phyloP scores from a whole-genome alignment of 1,284 basidiomycete species.

The Irpex rosettiformis region DNA sequence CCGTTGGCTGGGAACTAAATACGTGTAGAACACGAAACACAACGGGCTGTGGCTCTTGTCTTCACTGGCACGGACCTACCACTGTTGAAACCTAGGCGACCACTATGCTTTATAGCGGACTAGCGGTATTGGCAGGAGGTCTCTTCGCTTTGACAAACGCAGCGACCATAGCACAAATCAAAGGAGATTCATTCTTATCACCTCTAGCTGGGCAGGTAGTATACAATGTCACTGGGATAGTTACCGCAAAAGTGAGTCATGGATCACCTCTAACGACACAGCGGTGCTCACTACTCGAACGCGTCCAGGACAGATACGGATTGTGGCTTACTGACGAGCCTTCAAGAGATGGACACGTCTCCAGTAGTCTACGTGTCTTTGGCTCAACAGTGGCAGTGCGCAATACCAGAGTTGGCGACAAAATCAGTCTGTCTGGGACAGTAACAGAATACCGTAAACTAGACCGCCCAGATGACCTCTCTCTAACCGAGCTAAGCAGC shows the following conservation, averaged over 20 bases:
- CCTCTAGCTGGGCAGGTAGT: conserved; percentile 47
- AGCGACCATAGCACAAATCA: conserved; percentile 42
- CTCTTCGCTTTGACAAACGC: not conserved
- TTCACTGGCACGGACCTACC: not conserved
- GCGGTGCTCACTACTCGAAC: not conserved
- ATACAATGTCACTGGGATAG: conserved; percentile 46
- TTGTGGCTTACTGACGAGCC: conserved; percentile 52
- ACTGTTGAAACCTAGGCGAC: not conserved
- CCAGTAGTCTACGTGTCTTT: conserved; percentile 53
- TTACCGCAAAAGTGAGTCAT: conserved; percentile 36
- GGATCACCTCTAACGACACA: not conserved
- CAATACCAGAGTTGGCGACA: conserved; percentile 46
- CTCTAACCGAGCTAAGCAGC: conserved; percentile 46
- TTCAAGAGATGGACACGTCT: conserved; percentile 42
- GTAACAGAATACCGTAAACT: conserved; percentile 50
- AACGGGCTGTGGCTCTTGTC: not conserved
- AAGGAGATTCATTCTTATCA: conserved; percentile 49
- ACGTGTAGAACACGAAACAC: not conserved
- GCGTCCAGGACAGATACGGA: conserved; percentile 40
- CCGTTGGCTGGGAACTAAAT: not conserved
- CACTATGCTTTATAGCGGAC: not conserved
- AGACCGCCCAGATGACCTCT: conserved; percentile 42
- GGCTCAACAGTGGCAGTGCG: conserved; percentile 34
- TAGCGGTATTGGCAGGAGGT: not conserved
- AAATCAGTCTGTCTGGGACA: conserved; percentile 42